Conservation (phyloP, 306 rosid species). For the Gastrolobium bilobum region DNA sequence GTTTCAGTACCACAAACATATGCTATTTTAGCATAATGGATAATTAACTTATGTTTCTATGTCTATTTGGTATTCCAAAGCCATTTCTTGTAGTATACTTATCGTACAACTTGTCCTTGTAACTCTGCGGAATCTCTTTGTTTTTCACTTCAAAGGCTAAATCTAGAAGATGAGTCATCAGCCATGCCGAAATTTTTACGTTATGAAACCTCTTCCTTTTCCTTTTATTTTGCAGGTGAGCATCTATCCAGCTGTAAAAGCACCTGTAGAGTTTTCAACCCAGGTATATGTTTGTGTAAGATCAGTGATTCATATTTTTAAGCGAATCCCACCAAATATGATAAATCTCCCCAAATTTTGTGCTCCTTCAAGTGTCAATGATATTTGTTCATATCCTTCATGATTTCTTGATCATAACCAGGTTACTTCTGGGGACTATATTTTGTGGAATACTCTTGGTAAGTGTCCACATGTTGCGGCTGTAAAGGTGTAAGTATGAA, state of each 20-base stretch:
- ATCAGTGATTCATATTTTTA: constrained; percentile 39
- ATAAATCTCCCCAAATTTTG: not conserved
- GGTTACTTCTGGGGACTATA: constrained; percentile 88
- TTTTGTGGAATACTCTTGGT: constrained; percentile 93
- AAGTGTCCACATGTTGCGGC: constrained; percentile 79
- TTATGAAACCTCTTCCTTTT: not conserved
- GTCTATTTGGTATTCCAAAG: not conserved
- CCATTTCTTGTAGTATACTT: constrained; percentile 23
- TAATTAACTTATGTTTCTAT: constrained; percentile 15
- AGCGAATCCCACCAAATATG: constrained; percentile 19
- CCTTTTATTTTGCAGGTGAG: constrained; percentile 71
- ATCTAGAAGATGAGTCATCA: constrained; percentile 18
- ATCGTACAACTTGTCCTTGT: not conserved
- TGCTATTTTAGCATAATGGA: constrained; percentile 24
- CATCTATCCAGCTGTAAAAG: constrained; percentile 92
- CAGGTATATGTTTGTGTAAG: constrained; percentile 66
- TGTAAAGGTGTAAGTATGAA: constrained; percentile 50
- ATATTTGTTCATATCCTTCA: constrained; percentile 25
- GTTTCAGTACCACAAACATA: constrained; percentile 36
- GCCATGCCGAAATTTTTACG: not conserved
- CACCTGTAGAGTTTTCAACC: constrained; percentile 83
- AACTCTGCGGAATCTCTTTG: constrained; percentile 16
- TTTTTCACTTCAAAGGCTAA: constrained; percentile 4
- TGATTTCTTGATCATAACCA: constrained; percentile 48
- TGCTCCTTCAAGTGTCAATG: constrained; percentile 14